Conservation (phyloP, 2,329 filamentous ascomycete genomes). For the Xylaria multiplex region DNA sequence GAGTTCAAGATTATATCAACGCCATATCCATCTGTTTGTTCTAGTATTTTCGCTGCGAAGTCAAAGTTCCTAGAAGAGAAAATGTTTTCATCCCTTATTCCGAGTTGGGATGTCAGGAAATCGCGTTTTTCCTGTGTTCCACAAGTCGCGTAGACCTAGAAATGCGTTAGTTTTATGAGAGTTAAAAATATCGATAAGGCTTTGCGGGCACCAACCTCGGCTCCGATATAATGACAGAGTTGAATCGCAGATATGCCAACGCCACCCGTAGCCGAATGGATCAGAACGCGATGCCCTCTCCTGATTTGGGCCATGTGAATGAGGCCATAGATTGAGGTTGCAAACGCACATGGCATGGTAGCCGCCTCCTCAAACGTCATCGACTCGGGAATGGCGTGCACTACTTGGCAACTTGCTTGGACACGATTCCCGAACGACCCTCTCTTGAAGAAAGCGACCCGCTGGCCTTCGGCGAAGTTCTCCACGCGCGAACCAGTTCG, state of each 20-base stretch:
- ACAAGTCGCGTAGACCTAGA: slow-evolving; percentile 22
- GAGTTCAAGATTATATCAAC: slow-evolving; percentile 31
- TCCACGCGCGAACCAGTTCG: not conserved
- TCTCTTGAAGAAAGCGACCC: slow-evolving; percentile 13
- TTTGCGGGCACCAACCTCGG: slow-evolving; percentile 12
- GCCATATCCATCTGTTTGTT: slow-evolving; percentile 17
- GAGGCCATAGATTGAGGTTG: slow-evolving; percentile 18
- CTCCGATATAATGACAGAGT: slow-evolving; percentile 23
- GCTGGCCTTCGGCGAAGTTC: not conserved
- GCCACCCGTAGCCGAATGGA: slow-evolving; percentile 38
- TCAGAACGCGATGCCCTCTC: slow-evolving; percentile 25
- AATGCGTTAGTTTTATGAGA: not conserved
- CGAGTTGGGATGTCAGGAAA: slow-evolving; percentile 9
- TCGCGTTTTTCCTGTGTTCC: slow-evolving; percentile 25
- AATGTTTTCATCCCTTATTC: slow-evolving; percentile 10
- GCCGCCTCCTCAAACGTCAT: slow-evolving; percentile 30
- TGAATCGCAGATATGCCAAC: slow-evolving; percentile 36
- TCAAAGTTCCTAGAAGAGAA: slow-evolving; percentile 16
- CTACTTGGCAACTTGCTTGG: not conserved
- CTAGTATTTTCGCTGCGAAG: slow-evolving; percentile 12
- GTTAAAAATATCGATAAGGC: too few species aligned
- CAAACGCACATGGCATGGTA: slow-evolving; percentile 17
- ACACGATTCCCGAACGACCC: slow-evolving; percentile 16
- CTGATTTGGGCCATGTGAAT: slow-evolving; percentile 3
- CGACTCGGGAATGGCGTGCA: slow-evolving; percentile 12